A percentile compares a stretch with the other conserved stretches of the same genome.
Conservation (phyloP, 2,329 filamentous ascomycete species). For the Diatrype stigma region DNA sequence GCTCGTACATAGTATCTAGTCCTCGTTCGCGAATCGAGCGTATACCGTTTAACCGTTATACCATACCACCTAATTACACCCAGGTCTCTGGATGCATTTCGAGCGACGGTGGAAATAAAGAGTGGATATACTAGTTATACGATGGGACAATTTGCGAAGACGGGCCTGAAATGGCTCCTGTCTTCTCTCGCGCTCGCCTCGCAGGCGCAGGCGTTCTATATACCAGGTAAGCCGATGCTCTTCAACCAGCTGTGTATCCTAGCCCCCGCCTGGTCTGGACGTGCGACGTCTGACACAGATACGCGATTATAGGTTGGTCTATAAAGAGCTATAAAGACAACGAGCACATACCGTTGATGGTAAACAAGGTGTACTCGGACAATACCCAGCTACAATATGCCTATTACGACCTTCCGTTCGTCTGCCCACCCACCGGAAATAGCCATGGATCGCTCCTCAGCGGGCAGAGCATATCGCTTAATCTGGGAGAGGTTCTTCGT, state of each 20-base stretch:
- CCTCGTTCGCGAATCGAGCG: slow-evolving; percentile 14
- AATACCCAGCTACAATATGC: slow-evolving; percentile 88
- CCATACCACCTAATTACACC: background rate
- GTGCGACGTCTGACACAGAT: slow-evolving; percentile 14
- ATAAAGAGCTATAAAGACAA: slow-evolving; percentile 73
- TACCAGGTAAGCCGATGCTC: slow-evolving; percentile 62
- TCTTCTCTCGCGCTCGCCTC: slow-evolving; percentile 40
- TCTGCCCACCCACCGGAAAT: slow-evolving; percentile 72
- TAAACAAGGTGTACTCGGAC: slow-evolving; percentile 90
- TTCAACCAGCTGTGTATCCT: background rate
- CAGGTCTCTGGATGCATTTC: slow-evolving; percentile 12
- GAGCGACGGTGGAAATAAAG: slow-evolving; percentile 12
- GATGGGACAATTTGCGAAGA: slow-evolving; percentile 20
- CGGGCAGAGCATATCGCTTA: slow-evolving; percentile 74
- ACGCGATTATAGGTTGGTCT: slow-evolving; percentile 60
- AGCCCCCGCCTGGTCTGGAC: background rate
- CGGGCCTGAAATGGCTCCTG: slow-evolving; percentile 40
- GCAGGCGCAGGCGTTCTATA: slow-evolving; percentile 68
- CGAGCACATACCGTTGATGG: slow-evolving; percentile 76
- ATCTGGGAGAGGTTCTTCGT: slow-evolving; percentile 81
- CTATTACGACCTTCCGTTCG: slow-evolving; percentile 83
- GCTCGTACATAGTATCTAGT: no score
- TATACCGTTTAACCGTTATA: no score
- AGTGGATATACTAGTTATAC: slow-evolving; percentile 7
- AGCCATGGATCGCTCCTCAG: slow-evolving; percentile 65